Evolutionary conservation across 2,329 filamentous ascomycete species (phyloP).

Genomic region (Venturia aucupariae): DNA sequence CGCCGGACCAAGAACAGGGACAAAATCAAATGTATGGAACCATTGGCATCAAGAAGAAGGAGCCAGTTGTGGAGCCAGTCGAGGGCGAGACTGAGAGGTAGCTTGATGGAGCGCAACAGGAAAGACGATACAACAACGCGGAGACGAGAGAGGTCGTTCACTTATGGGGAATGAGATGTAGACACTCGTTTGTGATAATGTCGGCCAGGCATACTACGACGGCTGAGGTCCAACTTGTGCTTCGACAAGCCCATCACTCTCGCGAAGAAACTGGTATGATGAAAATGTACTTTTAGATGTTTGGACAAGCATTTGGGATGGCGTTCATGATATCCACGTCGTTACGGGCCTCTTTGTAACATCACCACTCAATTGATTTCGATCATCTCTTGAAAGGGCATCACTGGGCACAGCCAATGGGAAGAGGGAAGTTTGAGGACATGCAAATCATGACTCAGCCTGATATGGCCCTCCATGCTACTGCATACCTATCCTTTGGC

Average conservation of each 20-base stretch:
- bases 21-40: conserved; percentile 3
- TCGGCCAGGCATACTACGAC: not conserved
- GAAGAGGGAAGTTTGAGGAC: not conserved
- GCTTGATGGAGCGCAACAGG: not conserved
- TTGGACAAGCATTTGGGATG: conserved; percentile 6
- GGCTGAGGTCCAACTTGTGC: not conserved
- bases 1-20: not conserved
- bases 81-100: not conserved
- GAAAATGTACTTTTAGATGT: not conserved
- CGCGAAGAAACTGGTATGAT: not conserved
- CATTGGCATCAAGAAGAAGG: conserved; percentile 10
- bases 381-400: not conserved
- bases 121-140: not conserved
- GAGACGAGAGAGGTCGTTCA: not conserved
- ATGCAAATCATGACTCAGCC: not conserved
- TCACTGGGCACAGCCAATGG: not conserved
- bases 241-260: not conserved
- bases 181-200: not conserved
- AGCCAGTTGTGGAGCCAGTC: not conserved
- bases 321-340: conserved; percentile 2
- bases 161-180: not conserved
- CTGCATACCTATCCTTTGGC: not conserved
- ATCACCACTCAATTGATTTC: not conserved
- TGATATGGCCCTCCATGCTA: not conserved
- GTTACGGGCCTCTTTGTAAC: not conserved